Evolutionary conservation across 345 rosid genomes (phyloP), one percentile per base, ranked within the genome.

Genomic region (Pelargonium nanum): DNA sequence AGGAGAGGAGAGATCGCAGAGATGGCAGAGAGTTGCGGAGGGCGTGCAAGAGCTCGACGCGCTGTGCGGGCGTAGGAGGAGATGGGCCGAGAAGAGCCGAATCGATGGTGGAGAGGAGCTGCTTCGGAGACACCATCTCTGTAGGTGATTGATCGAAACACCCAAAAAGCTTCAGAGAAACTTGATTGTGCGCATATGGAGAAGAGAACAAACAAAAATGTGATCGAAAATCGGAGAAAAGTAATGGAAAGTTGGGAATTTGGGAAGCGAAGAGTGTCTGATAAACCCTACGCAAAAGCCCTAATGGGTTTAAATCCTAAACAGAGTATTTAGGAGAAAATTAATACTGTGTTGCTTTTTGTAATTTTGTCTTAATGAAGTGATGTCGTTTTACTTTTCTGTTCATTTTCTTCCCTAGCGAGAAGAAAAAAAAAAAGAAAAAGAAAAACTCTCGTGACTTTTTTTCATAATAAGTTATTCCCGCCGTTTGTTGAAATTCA

Each of bases 1-100:
- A 87, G 19, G 82, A 85, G 34, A 92, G 93, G 48, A 89, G 83
- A n/a, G 87, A 75, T 64, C 72, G 81, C 60, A 92, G 26, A 63
- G 87, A 83, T 15, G 88, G 53, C 7, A 79, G 85, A n/a, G 83
- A 81, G 70, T 72, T 73, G 23, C 93, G 95, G 61, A 90, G 68
- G 66, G 89, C 91, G 61, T 85, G 93, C 70, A 82, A 71, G 66
- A 90, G 91, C 69, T 90, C 89, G 63, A 90, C 61, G 50, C 89
- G 80, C 68, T 85, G 87, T 28, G 83, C 65, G 26, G 95, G 83
- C 2, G 86, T 72, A 21, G 93, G 87, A 26, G 78, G 83, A 6
- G 91, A 80, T 10, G 93, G 72, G 50, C 82, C 78, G 52, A 85
- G 85, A 17, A 90, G 87, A 22, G 85, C 66, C 15, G 91, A 81